These are phyloP conservation scores for Synchytrium microbalum DNA, from an alignment of 371 early-diverging fungal species.

Conservation along the genomic window DNA sequence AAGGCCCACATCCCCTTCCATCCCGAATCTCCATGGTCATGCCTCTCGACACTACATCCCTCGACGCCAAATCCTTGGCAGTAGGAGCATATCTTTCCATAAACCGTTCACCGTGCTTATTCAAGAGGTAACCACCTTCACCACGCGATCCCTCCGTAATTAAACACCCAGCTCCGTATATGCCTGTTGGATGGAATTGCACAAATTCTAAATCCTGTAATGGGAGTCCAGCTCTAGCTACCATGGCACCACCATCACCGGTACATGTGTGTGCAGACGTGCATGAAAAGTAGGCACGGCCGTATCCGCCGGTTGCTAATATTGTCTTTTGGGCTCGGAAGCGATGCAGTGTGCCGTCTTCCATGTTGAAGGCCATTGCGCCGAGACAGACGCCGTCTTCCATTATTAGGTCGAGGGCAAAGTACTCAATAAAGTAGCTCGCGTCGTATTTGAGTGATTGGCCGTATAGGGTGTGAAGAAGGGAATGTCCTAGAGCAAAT, in stretches of 20 bases:
- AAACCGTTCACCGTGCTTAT: too few relatives aligned
- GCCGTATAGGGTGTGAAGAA: too few relatives aligned
- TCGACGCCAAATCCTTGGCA: too few relatives aligned
- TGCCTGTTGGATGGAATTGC: constrained; percentile 56
- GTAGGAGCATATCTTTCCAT: too few relatives aligned
- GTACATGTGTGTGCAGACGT: constrained; percentile 92
- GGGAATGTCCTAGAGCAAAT: too few relatives aligned
- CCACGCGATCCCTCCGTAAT: constrained; percentile 89
- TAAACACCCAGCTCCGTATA: constrained; percentile 95
- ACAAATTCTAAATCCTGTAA: constrained; percentile 54
- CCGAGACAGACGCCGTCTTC: constrained; percentile 83
- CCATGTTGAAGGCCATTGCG: constrained; percentile 91
- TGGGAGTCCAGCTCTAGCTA: constrained; percentile 48
- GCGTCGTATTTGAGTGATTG: too few relatives aligned
- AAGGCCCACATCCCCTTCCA: too few relatives aligned
- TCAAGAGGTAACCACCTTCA: too few relatives aligned
- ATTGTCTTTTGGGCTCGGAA: constrained; percentile 97
- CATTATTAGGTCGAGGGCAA: too few relatives aligned
- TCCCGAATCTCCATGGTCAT: too few relatives aligned
- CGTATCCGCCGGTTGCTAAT: constrained; percentile 97
- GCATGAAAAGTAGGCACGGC: constrained; percentile 96
- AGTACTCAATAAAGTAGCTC: too few relatives aligned
- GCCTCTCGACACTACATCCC: too few relatives aligned
- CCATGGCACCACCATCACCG: constrained; percentile 57
- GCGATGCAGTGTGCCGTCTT: constrained; percentile 95